phyloP scores from a whole-genome alignment of 495 filamentous ascomycete species.

The Tuber brumale region DNA sequence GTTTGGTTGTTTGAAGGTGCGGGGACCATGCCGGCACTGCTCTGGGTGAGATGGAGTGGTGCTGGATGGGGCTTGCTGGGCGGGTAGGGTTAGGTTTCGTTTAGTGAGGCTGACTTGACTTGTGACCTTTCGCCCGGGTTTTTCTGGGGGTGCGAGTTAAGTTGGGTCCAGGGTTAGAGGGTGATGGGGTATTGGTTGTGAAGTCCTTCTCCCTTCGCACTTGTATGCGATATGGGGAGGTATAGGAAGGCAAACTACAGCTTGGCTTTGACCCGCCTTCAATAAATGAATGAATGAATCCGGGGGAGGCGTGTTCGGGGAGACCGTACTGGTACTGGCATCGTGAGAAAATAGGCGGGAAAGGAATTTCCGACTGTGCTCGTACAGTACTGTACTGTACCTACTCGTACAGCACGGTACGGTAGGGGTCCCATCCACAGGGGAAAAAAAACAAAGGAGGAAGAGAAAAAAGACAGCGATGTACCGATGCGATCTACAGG shows the following conservation, averaged over 20 bases:
- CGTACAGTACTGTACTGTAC: too few relatives aligned
- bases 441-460: not conserved
- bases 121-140: not conserved
- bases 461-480: not conserved
- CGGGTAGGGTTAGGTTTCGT: not conserved
- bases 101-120: not conserved
- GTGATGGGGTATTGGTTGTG: not conserved
- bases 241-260: not conserved
- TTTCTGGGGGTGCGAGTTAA: not conserved
- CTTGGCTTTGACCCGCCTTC: not conserved
- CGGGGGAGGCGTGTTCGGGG: too few relatives aligned
- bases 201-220: not conserved
- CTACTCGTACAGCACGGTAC: not conserved
- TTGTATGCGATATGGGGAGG: not conserved
- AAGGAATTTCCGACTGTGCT: not conserved
- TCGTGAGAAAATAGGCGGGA: not conserved
- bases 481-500: not conserved
- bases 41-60: not conserved
- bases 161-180: not conserved
- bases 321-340: not conserved
- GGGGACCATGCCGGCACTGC: too few relatives aligned
- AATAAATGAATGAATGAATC: not conserved
- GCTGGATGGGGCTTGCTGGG: not conserved
- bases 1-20: too few relatives aligned
- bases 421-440: not conserved